Evolutionary conservation across 2,329 filamentous ascomycete genomes (phyloP).

Genomic region (Amauroascus niger): DNA sequence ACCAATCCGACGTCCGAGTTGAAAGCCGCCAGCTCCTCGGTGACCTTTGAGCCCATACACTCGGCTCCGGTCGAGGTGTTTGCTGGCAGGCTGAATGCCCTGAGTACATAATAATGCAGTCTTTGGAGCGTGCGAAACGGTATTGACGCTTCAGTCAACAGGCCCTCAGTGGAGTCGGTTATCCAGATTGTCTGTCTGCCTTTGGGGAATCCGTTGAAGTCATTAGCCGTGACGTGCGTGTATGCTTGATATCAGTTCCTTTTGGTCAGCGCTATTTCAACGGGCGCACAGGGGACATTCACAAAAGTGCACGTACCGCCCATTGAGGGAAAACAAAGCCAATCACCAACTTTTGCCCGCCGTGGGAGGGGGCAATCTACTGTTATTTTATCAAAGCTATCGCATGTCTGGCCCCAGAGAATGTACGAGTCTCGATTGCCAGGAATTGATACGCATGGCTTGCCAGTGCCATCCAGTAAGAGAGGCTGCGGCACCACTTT

Average conservation of each 20-base stretch:
- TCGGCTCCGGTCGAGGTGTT: not conserved
- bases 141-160: not conserved
- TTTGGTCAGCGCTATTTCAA: not conserved
- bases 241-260: not conserved
- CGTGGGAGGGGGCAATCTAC: conserved; percentile 1
- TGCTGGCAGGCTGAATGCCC: not conserved
- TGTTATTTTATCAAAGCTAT: conserved; percentile 8
- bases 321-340: conserved; percentile 10
- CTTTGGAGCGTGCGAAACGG: not conserved
- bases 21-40: not conserved
- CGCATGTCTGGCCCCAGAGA: conserved; percentile 10
- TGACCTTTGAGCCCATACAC: not conserved
- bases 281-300: not conserved
- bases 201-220: conserved; percentile 9
- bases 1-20: not conserved
- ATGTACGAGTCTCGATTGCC: not conserved
- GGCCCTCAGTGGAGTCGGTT: not conserved
- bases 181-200: conserved; percentile 4
- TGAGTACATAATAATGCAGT: conserved; percentile 3
- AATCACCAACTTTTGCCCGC: conserved; percentile 6
- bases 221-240: conserved; percentile 8
- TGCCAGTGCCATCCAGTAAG: conserved; percentile 5
- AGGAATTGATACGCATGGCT: not conserved
- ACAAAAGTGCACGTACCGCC: not conserved
- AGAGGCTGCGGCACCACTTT: conserved; percentile 4